Evolutionary conservation across 805 yeast genomes (phyloP).

Genomic region (Komagataella populi): DNA sequence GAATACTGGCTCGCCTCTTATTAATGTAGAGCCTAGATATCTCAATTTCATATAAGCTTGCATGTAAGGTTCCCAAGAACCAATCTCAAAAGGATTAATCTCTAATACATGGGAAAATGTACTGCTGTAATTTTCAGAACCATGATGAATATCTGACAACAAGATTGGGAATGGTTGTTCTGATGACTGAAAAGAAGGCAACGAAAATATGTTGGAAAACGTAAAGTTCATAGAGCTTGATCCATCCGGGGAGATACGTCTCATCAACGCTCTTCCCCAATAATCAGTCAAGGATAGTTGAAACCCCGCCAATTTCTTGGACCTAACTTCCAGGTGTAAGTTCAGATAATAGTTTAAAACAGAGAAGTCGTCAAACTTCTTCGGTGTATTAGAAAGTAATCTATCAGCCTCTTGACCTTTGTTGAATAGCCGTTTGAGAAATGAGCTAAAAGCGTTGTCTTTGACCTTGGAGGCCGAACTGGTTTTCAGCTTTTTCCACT

Average conservation of each 20-base stretch:
- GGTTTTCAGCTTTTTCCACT: neutral
- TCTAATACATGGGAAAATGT: conserved; percentile 31
- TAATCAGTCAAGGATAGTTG: conserved; percentile 50
- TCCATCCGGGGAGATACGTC: conserved; percentile 25
- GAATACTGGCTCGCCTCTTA: conserved; percentile 24
- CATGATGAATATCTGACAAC: conserved; percentile 22
- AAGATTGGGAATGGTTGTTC: conserved; percentile 38
- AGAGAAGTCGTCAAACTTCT: conserved; percentile 4
- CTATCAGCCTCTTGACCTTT: neutral
- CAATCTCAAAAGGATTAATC: conserved; percentile 54
- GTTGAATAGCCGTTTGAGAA: conserved; percentile 1
- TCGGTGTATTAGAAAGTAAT: neutral
- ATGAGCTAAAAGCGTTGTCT: conserved; percentile 6
- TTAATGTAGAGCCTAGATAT: conserved; percentile 36
- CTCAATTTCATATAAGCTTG: conserved; percentile 33
- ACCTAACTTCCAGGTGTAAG: conserved; percentile 38
- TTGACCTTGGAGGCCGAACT: neutral
- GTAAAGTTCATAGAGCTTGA: conserved; percentile 23
- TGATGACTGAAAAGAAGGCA: conserved; percentile 21
- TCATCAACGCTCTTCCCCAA: conserved; percentile 51
- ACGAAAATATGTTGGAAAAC: conserved; percentile 21
- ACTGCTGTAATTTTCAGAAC: conserved; percentile 13
- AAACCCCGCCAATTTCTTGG: conserved; percentile 39
- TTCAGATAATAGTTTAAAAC: conserved; percentile 33
- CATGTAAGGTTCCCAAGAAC: conserved; percentile 44